Conservation (phyloP, 2,329 filamentous ascomycete genomes). For the Hymenoscyphus linearis region DNA sequence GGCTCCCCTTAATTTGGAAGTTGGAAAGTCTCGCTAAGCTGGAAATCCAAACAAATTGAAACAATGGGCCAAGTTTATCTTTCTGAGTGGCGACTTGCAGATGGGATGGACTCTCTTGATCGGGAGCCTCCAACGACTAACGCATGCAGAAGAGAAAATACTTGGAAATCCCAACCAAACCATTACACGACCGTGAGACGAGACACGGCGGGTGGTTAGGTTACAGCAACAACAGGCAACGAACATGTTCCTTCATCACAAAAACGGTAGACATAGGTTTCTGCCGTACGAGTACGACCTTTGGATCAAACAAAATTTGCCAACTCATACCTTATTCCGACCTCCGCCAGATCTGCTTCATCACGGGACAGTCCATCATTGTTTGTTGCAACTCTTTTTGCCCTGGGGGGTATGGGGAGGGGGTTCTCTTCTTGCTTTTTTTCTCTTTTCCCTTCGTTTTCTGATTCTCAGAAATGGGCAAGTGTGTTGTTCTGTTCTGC, state of each 20-base stretch:
- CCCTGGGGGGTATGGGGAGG: too few species aligned
- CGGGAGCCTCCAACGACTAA: background rate
- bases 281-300: background rate
- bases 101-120: background rate
- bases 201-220: too few species aligned
- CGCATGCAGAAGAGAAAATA: background rate
- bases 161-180: background rate
- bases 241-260: background rate
- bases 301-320: slow-evolving; percentile 2
- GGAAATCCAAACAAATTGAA: background rate
- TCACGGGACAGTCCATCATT: background rate
- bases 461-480: too few species aligned
- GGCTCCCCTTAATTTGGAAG: background rate
- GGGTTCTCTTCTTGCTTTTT: background rate
- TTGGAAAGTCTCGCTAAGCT: background rate
- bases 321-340: slow-evolving; percentile 7
- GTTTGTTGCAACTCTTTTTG: background rate
- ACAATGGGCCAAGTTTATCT: background rate
- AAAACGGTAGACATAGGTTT: background rate
- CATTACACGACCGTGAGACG: background rate
- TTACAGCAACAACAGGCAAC: background rate
- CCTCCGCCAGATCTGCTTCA: background rate
- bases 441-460: background rate
- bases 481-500: background rate
- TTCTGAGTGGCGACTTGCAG: background rate